Evolutionary conservation across 352 stramenopile species (phyloP).

Genomic region (Halophytophthora batemanensis): DNA sequence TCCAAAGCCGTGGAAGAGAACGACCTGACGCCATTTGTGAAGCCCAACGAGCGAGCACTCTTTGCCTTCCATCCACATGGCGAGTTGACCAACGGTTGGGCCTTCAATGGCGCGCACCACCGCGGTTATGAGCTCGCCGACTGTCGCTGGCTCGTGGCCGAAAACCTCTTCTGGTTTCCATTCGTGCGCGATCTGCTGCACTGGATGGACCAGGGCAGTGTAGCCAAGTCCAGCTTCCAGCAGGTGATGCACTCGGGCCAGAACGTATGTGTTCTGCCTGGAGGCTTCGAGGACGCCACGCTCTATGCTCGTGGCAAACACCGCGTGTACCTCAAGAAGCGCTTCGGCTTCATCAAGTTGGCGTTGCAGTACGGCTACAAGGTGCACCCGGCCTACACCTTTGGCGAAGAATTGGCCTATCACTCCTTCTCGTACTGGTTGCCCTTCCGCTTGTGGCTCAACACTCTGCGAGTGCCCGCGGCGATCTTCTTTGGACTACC

Average conservation of each 20-base stretch:
- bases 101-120: constrained; percentile 51
- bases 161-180: constrained; percentile 64
- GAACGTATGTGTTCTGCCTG: constrained; percentile 81
- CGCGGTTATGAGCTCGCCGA: constrained; percentile 39
- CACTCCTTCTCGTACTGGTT: constrained; percentile 75
- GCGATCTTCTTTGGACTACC: constrained; percentile 68
- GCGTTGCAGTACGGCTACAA: constrained; percentile 88
- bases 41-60: constrained; percentile 11
- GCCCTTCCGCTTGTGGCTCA: constrained; percentile 68
- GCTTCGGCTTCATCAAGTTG: constrained; percentile 92
- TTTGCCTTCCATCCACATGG: constrained; percentile 68
- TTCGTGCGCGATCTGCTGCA: constrained; percentile 48
- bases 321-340: constrained; percentile 86
- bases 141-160: constrained; percentile 60
- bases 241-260: constrained; percentile 37
- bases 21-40: constrained; percentile 3
- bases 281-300: constrained; percentile 94
- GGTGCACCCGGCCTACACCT: constrained; percentile 88
- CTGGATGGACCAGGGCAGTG: constrained; percentile 54
- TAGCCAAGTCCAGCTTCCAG: constrained; percentile 43
- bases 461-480: constrained; percentile 76
- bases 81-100: constrained; percentile 46
- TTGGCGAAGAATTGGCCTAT: constrained; percentile 88
- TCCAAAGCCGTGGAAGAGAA: constrained; percentile 29
- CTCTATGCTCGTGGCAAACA: constrained; percentile 74